Conservation (phyloP, 2,329 filamentous ascomycete genomes). For the Hypoxylon sp. region DNA sequence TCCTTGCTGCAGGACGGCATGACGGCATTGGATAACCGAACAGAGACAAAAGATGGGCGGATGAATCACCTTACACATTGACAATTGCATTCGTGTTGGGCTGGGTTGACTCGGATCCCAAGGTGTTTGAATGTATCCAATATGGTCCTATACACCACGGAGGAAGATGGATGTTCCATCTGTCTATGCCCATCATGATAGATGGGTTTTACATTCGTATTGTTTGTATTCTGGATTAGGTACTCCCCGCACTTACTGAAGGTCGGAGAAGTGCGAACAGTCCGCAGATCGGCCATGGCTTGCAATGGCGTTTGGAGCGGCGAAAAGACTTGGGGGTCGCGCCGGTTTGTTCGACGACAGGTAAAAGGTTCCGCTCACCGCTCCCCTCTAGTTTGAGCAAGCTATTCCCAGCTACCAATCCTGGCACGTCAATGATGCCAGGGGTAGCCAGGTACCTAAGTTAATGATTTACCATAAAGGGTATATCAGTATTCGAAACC, state of each 20-base stretch:
- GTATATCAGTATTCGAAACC: slow-evolving; percentile 29
- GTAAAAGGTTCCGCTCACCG: slow-evolving; percentile 43
- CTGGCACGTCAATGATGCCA: slow-evolving; percentile 33
- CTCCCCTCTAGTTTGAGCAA: slow-evolving; percentile 38
- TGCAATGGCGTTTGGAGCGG: slow-evolving; percentile 36
- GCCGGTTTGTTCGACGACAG: slow-evolving; percentile 39
- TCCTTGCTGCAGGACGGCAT: slow-evolving; percentile 34
- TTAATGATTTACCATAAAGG: slow-evolving; percentile 24
- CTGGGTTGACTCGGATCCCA: slow-evolving; percentile 27
- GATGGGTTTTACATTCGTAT: slow-evolving; percentile 25
- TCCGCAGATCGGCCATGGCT: slow-evolving; percentile 45
- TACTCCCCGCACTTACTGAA: slow-evolving; percentile 48
- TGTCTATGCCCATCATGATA: slow-evolving; percentile 13
- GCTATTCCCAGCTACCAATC: slow-evolving; percentile 41
- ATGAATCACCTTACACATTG: slow-evolving; percentile 42
- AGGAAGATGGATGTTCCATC: background rate
- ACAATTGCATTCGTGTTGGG: slow-evolving; percentile 18
- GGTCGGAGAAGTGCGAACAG: slow-evolving; percentile 35
- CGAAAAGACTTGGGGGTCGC: slow-evolving; percentile 17
- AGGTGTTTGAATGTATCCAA: slow-evolving; percentile 27
- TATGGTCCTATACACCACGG: slow-evolving; percentile 25
- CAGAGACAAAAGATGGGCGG: slow-evolving; percentile 35
- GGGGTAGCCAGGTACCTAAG: slow-evolving; percentile 37
- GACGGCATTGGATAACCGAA: slow-evolving; percentile 40
- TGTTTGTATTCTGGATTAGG: slow-evolving; percentile 41